A percentile compares a stretch with the other conserved stretches of the same genome.
Conservation (phyloP, 768 basidiomycete species). For the Ramaria sp. region DNA sequence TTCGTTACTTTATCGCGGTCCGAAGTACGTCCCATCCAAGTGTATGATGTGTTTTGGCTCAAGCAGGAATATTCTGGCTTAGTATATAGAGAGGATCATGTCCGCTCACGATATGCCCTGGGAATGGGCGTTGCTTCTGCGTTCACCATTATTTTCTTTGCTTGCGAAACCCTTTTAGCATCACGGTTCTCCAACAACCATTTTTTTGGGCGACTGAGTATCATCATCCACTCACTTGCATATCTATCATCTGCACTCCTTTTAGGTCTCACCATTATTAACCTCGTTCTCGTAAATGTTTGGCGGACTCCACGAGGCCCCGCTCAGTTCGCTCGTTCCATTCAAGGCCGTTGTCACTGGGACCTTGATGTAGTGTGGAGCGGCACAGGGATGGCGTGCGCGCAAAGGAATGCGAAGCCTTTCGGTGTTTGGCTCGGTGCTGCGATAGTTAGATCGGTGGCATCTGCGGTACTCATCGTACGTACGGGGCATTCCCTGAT, state of each 20-base stretch:
- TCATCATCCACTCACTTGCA: slow-evolving; percentile 27
- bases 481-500: slow-evolving; percentile 18
- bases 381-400: slow-evolving; percentile 21
- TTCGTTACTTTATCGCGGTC: slow-evolving; percentile 59
- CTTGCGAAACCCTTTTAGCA: slow-evolving; percentile 8
- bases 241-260: slow-evolving; percentile 37
- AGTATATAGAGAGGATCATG: slow-evolving; percentile 2
- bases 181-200: slow-evolving; percentile 24
- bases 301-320: slow-evolving; percentile 36
- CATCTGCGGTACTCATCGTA: slow-evolving; percentile 46
- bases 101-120: slow-evolving; percentile 34
- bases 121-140: slow-evolving; percentile 39
- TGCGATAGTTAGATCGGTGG: slow-evolving; percentile 38
- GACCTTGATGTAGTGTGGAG: slow-evolving; percentile 65
- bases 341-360: slow-evolving; percentile 39
- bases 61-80: background rate
- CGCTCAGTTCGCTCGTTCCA: slow-evolving; percentile 22
- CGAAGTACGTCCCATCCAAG: slow-evolving; percentile 26
- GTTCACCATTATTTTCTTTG: slow-evolving; percentile 29
- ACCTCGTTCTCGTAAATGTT: slow-evolving; percentile 40
- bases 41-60: background rate
- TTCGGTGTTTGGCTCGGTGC: slow-evolving; percentile 49
- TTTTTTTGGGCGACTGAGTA: slow-evolving; percentile 28
- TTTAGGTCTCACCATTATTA: slow-evolving; percentile 41
- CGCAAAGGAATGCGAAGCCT: slow-evolving; percentile 21